Percentiles rank a stretch among this genome's conserved stretches.
Evolutionary conservation across 495 filamentous ascomycete genomes (phyloP).

Genomic region (Aspergillus indologenus): DNA sequence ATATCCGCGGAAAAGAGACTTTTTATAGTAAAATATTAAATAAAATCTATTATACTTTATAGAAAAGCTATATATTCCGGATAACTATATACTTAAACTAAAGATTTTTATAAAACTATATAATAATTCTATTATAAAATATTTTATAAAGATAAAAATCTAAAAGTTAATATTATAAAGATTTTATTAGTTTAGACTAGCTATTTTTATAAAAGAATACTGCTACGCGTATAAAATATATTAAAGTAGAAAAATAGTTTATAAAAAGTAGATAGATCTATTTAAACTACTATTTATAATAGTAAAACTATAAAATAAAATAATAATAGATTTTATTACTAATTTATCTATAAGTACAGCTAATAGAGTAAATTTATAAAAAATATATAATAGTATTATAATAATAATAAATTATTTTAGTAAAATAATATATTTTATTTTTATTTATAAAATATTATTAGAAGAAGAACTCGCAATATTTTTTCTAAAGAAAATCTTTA

Average conservation of each 20-base stretch:
- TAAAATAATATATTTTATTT: neutral
- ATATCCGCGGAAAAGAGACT: neutral
- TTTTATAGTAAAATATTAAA: neutral
- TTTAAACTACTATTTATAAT: neutral
- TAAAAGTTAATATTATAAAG: neutral
- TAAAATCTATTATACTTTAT: neutral
- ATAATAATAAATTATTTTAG: neutral
- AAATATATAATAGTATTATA: no score
- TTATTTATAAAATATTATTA: neutral
- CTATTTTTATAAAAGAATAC: neutral
- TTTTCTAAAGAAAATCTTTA: neutral
- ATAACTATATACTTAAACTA: neutral
- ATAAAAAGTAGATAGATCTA: neutral
- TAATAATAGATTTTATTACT: neutral
- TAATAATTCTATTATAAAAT: neutral
- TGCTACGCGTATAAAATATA: neutral
- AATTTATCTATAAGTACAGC: no score
- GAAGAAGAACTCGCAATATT: neutral
- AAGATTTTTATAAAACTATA: neutral
- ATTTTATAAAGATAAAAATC: slow-evolving; percentile 1
- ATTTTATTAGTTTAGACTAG: neutral
- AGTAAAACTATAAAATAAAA: neutral
- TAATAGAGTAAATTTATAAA: no score
- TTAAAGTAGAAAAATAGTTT: neutral
- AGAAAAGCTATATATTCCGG: neutral